Evolutionary conservation across 1,284 basidiomycete genomes (phyloP), one percentile per base, ranked within the genome.

Genomic region (Pulveroboletus sp.): DNA sequence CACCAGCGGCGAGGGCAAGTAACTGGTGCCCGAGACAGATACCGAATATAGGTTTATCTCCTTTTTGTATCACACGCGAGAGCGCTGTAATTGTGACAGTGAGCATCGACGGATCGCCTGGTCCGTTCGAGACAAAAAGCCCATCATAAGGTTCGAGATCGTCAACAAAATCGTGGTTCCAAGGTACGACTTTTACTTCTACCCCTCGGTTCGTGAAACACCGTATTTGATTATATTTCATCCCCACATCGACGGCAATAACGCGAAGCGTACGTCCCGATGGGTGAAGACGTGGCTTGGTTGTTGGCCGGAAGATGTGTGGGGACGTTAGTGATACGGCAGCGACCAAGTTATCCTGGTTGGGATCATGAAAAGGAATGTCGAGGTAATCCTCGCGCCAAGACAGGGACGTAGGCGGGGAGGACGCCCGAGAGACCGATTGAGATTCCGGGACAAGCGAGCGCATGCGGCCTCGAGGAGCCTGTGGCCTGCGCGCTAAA

Each of bases 151-250:
- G 86, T 69, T 96, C 85, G 4, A 81, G 72, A 18, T 86, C 77
- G n/a, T 83, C 71, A 44, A 92, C 78, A 72, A 98, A 94, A 76
- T 99, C 91, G 73, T 97, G 91, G 73, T 99, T 83, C 95, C 96
- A 99, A 39, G 97, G 96, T 5, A 99, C 93, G 52, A 98, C 94
- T 77, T 98, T 97, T 72, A 99, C 81, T 75, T 99, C 94, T 50
- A 98, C 86, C 52, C 97, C 96, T 46, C 97, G 91, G 52, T 87
- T 82, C 50, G 86, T 89, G 78, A 99, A 98, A 80, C 96, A 99
- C 45, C 97, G 86, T 66, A 99, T 96, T 76, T 99, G 97, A 77
- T 99, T 99, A 79, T 91, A 96, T 78, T 99, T 99, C 92, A 99
- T 98, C 43, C 97, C 97, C 53, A 99, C 96, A 74, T 99, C 97